phyloP scores from a whole-genome alignment of 805 yeast genomes.

The Saturnispora gosingensis region DNA sequence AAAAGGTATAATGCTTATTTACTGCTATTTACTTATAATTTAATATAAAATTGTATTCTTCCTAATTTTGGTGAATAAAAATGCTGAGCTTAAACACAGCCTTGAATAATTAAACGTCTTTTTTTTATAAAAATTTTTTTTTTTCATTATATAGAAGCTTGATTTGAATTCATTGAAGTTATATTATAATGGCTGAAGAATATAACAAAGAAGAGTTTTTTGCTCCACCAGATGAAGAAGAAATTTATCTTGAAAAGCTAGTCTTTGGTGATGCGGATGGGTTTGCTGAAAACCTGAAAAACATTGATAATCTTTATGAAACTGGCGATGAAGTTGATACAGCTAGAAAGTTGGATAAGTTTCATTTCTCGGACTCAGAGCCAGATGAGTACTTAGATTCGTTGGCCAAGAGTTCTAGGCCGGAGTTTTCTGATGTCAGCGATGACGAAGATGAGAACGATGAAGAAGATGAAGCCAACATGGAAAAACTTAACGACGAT shows the following conservation, averaged over 20 bases:
- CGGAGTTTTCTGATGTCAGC: conserved; percentile 23
- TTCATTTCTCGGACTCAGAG: conserved; percentile 22
- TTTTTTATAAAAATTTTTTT: neutral
- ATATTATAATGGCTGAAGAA: neutral
- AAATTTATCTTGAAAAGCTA: conserved; percentile 63
- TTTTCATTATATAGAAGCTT: neutral
- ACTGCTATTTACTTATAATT: neutral
- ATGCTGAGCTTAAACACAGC: conserved; percentile 4
- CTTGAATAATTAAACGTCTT: neutral
- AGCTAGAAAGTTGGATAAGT: conserved; percentile 16
- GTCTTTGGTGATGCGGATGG: conserved; percentile 86
- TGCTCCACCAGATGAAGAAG: conserved; percentile 81
- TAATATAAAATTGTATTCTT: neutral
- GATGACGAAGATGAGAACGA: conserved; percentile 28
- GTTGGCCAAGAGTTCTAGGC: conserved; percentile 38
- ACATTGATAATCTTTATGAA: conserved; percentile 48
- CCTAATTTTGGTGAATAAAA: neutral
- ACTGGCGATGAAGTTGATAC: conserved; percentile 34
- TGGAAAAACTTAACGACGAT: conserved; percentile 34
- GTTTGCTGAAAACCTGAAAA: conserved; percentile 54
- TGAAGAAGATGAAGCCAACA: conserved; percentile 27
- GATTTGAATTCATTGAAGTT: neutral
- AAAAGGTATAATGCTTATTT: conserved; percentile 10
- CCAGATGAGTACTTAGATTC: conserved; percentile 30
- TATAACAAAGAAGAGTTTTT: conserved; percentile 13